Base-by-base conservation (phyloP, 495 filamentous ascomycete species). In the Penicillium turbatum region DNA sequence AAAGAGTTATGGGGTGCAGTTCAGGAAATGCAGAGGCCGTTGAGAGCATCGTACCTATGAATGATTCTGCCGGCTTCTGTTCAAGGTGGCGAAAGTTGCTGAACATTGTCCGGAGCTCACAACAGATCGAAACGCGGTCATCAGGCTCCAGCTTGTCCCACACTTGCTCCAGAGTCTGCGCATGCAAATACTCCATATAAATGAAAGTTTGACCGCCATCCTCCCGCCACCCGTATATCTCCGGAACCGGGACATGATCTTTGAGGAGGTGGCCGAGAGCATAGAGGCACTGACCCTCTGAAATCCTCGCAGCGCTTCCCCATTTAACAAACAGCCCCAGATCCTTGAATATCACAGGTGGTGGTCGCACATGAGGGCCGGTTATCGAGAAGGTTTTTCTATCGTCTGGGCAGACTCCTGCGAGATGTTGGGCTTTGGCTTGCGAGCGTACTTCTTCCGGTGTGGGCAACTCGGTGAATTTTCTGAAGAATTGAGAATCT, bases 301-400 rank as follows among this genome's bases (percentile, higher is more conserved):
- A 59, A 50, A 73, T 59, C 32, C 55, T 65, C n/a, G 73, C 59
- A 44, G 54, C 34, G 32, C 61, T 63, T 53, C 72, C 71, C 57
- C 63, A 76, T 54, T 77, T 77, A 41, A 77, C 71, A 53, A 77
- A 56, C 19, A 77, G 68, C 17, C 65, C 63, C 41, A 76, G 61
- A 15, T 71, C 56, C 53, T 72, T 56, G 48, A 75, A 72, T 52
- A 60, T 48, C 16, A 64, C 66, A 53, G 69, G 71, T 38, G 64
- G 61, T 39, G 59, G 61, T 60, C 61, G 30, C 26, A 62, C 48
- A 56, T 61, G 4, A 43, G 45, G 36, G 32, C 15, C 50, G 11
- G 17, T 7, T 7, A 54, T 47, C 35, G 51, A 39, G 16, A 32
- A 34, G 41, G 27, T 21, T 40, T 53, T 64, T 47, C 56, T 56